Evolutionary conservation across 2,329 filamentous ascomycete species (phyloP).

Genomic region (Ceratocystis albifundus): DNA sequence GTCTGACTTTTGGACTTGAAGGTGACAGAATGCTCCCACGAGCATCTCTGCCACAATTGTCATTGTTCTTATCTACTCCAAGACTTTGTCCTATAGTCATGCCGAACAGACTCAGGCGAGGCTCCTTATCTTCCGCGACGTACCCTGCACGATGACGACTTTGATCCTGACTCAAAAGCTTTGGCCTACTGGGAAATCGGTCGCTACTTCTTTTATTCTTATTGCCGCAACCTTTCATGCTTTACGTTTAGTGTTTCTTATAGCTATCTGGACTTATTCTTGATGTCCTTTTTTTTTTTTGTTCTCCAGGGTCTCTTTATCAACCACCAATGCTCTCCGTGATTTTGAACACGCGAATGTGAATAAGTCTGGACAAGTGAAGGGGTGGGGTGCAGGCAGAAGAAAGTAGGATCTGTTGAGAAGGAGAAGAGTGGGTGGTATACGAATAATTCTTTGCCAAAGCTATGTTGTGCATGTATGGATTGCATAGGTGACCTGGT

Average conservation of each 20-base stretch:
- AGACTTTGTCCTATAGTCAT: not conserved
- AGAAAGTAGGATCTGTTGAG: no score
- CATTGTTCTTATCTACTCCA: not conserved
- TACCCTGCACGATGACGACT: slow-evolving; percentile 16
- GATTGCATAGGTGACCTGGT: not conserved
- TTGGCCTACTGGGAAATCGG: slow-evolving; percentile 20
- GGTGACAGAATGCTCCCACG: not conserved
- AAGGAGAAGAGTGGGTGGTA: no score
- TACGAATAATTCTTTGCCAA: not conserved
- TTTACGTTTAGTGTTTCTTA: slow-evolving; percentile 14
- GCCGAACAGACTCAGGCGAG: not conserved
- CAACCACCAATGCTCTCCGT: no score
- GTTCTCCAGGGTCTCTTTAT: no score
- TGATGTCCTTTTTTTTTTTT: slow-evolving; percentile 17
- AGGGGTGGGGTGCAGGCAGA: no score
- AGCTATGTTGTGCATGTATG: not conserved
- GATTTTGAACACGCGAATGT: no score
- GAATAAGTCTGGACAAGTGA: not conserved
- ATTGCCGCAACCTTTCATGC: slow-evolving; percentile 33
- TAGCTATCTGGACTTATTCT: slow-evolving; percentile 18
- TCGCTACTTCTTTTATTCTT: slow-evolving; percentile 15
- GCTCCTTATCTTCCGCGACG: not conserved
- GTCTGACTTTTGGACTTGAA: not conserved
- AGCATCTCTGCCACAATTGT: not conserved
- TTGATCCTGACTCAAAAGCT: slow-evolving; percentile 22